These are phyloP conservation scores for Centrapalus pauciflorus DNA, from an alignment of 129 eudicot genomes.

Conservation along the genomic window DNA sequence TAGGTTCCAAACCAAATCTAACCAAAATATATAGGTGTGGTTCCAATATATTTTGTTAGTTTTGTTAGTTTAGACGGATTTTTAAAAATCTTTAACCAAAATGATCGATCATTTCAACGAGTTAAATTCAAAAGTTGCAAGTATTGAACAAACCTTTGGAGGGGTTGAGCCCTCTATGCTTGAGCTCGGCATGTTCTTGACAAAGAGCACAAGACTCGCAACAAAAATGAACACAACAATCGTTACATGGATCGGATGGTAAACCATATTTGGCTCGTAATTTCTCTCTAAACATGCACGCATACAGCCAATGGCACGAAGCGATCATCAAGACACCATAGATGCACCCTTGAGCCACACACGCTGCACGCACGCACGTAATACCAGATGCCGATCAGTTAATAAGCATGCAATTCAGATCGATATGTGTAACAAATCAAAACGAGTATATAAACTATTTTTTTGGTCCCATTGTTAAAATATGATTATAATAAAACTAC, in stretches of 20 bases:
- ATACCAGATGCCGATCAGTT: neutral
- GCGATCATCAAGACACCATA: slow-evolving; percentile 20
- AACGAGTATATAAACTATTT: no score
- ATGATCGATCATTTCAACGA: no score
- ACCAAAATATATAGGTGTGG: no score
- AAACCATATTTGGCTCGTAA: slow-evolving; percentile 26
- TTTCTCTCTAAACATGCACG: slow-evolving; percentile 35
- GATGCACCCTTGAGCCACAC: slow-evolving; percentile 28
- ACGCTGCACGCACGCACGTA: slow-evolving; percentile 25
- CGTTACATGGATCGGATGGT: slow-evolving; percentile 31
- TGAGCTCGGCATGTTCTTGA: slow-evolving; percentile 44
- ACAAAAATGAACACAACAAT: slow-evolving; percentile 41
- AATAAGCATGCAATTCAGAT: neutral
- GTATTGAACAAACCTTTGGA: slow-evolving; percentile 25
- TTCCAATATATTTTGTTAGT: no score
- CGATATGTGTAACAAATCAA: no score
- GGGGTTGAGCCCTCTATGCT: slow-evolving; percentile 33
- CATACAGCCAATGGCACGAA: slow-evolving; percentile 34
- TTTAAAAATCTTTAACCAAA: no score
- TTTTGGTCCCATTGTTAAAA: no score
- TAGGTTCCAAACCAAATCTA: no score
- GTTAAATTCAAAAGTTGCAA: no score
- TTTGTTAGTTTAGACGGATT: no score
- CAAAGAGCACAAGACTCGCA: slow-evolving; percentile 38
- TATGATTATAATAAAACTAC: no score